Conservation (phyloP, 345 rosid species). For the Citrus sp. region DNA sequence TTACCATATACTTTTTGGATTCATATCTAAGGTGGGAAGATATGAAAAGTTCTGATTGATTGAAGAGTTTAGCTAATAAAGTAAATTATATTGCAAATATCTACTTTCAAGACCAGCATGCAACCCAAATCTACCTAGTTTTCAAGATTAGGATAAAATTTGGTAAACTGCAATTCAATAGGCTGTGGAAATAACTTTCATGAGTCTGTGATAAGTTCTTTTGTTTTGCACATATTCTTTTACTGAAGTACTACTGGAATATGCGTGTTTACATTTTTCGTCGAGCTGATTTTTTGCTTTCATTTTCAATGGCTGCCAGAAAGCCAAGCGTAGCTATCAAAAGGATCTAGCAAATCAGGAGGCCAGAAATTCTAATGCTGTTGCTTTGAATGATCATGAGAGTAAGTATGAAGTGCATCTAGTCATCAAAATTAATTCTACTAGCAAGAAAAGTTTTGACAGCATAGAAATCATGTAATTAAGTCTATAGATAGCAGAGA, state of each 20-base stretch:
- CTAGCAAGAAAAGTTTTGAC: not conserved
- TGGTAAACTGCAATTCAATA: not conserved
- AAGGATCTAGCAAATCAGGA: constrained; percentile 66
- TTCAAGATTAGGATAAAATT: not conserved
- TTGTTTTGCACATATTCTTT: not conserved
- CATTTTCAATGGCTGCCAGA: constrained; percentile 39
- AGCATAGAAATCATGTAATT: not conserved
- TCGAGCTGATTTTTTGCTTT: constrained; percentile 1
- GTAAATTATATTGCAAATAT: not conserved
- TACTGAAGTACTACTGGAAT: not conserved
- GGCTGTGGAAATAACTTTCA: not conserved
- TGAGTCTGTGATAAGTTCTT: not conserved
- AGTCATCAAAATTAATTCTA: not conserved
- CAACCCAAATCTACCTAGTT: not conserved
- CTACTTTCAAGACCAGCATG: not conserved
- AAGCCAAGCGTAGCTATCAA: constrained; percentile 94
- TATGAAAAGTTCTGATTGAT: not conserved
- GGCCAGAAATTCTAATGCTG: constrained; percentile 48
- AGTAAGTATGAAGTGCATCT: constrained; percentile 36
- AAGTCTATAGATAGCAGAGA: not conserved
- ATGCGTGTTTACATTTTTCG: not conserved
- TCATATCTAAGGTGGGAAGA: not conserved
- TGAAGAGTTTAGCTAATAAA: not conserved
- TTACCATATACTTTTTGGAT: not conserved
- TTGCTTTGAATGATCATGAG: constrained; percentile 48